A percentile compares a stretch with the other conserved stretches of the same genome.
Conservation (phyloP, 345 rosid genomes). For the Pugionium cornutum region DNA sequence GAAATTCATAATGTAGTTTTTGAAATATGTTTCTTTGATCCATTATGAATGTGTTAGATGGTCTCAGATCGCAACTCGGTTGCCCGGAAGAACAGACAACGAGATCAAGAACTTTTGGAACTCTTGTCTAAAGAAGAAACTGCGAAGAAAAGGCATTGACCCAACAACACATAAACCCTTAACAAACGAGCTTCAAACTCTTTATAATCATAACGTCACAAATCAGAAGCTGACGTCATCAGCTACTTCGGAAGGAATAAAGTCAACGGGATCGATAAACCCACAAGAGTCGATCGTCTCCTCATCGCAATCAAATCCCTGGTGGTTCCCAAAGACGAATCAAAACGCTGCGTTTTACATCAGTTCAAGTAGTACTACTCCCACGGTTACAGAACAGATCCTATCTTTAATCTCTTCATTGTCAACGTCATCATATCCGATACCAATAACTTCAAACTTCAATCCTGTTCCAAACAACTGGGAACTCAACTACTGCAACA, state of each 20-base stretch:
- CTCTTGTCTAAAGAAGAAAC: conserved; percentile 69
- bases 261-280: conserved; percentile 42
- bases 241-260: conserved; percentile 25
- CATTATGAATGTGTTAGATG: conserved; percentile 44
- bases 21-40: neutral
- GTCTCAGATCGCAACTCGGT: conserved; percentile 65
- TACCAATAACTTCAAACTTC: conserved; percentile 55
- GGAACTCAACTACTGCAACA: conserved; percentile 38
- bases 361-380: conserved; percentile 38
- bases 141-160: conserved; percentile 49
- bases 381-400: conserved; percentile 44
- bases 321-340: conserved; percentile 32
- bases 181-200: conserved; percentile 49
- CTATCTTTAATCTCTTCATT: conserved; percentile 37
- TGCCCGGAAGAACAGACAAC: conserved; percentile 42
- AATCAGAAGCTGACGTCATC: conserved; percentile 40
- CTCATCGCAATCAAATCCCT: conserved; percentile 33
- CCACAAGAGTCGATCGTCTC: conserved; percentile 39
- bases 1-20: neutral
- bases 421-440: conserved; percentile 49
- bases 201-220: conserved; percentile 30
- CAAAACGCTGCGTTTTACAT: conserved; percentile 45
- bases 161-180: conserved; percentile 42
- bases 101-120: conserved; percentile 49
- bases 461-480: conserved; percentile 51